Conservation (phyloP, 805 yeast genomes). For the Ogataea pignaliae region DNA sequence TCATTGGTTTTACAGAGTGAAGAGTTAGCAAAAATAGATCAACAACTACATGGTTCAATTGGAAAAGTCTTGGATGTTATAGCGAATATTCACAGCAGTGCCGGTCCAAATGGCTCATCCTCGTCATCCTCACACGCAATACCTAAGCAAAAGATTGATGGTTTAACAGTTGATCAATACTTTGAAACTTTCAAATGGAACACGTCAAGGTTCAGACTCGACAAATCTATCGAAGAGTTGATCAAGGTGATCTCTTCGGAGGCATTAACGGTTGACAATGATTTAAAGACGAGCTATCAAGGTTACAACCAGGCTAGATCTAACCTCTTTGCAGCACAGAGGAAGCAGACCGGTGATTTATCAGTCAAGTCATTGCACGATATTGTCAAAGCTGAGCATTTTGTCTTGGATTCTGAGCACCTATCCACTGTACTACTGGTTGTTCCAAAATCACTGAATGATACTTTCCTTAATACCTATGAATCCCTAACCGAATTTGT, state of each 20-base stretch:
- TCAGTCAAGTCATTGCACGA: slow-evolving; percentile 89
- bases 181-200: slow-evolving; percentile 84
- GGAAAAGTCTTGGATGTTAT: slow-evolving; percentile 75
- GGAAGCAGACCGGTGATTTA: slow-evolving; percentile 90
- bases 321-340: slow-evolving; percentile 79
- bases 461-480: slow-evolving; percentile 62
- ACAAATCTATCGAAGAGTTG: slow-evolving; percentile 75
- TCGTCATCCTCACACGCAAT: slow-evolving; percentile 6
- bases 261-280: slow-evolving; percentile 78
- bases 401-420: slow-evolving; percentile 82
- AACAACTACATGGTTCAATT: slow-evolving; percentile 66
- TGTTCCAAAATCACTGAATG: slow-evolving; percentile 64
- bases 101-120: slow-evolving; percentile 16
- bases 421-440: slow-evolving; percentile 82
- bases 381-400: slow-evolving; percentile 76
- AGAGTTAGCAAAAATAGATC: slow-evolving; percentile 77
- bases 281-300: slow-evolving; percentile 71
- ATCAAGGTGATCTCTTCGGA: slow-evolving; percentile 68
- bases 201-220: slow-evolving; percentile 77
- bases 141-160: slow-evolving; percentile 31
- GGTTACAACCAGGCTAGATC: slow-evolving; percentile 79
- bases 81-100: slow-evolving; percentile 33
- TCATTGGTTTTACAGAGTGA: slow-evolving; percentile 87
- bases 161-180: slow-evolving; percentile 52
- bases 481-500: slow-evolving; percentile 78